Evolutionary conservation across 23 red algal genomes (phyloP).

Genomic region (Agarophyton chilense): DNA sequence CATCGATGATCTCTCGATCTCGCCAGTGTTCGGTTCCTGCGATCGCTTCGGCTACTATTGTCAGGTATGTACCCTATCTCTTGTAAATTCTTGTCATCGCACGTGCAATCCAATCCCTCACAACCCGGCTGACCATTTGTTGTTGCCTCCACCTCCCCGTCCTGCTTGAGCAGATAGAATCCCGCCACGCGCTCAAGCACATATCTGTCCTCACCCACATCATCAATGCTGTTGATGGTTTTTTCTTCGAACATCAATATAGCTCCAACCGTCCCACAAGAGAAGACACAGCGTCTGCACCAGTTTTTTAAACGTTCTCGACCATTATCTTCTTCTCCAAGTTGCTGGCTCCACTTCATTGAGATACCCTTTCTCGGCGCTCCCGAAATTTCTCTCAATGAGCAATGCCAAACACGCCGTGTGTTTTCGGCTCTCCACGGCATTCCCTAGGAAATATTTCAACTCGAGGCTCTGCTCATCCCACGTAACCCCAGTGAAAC

Average conservation of each 20-base stretch:
- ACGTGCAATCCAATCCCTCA: no score
- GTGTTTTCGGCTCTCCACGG: no score
- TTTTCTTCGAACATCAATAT: slow-evolving; percentile 67
- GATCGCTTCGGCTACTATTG: slow-evolving; percentile 83
- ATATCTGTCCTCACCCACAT: slow-evolving; percentile 73
- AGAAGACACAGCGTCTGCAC: slow-evolving; percentile 52
- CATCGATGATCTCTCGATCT: slow-evolving; percentile 89
- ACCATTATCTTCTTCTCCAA: no score
- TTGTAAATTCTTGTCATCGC: neutral
- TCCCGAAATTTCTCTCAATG: no score
- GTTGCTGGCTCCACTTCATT: no score
- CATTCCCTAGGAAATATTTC: no score
- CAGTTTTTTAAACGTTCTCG: slow-evolving; percentile 63
- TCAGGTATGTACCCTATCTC: slow-evolving; percentile 23
- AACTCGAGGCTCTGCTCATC: no score
- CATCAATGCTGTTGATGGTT: slow-evolving; percentile 79
- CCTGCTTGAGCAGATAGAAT: slow-evolving; percentile 13
- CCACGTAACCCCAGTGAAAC: no score
- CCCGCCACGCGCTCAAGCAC: slow-evolving; percentile 51
- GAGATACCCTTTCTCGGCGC: no score
- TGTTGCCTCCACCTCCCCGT: no score
- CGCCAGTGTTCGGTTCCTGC: slow-evolving; percentile 85
- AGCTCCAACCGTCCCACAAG: slow-evolving; percentile 48
- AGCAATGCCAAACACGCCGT: no score
- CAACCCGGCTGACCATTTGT: no score